phyloP scores from a whole-genome alignment of 352 stramenopile genomes.

The Globisporangium emineosum region DNA sequence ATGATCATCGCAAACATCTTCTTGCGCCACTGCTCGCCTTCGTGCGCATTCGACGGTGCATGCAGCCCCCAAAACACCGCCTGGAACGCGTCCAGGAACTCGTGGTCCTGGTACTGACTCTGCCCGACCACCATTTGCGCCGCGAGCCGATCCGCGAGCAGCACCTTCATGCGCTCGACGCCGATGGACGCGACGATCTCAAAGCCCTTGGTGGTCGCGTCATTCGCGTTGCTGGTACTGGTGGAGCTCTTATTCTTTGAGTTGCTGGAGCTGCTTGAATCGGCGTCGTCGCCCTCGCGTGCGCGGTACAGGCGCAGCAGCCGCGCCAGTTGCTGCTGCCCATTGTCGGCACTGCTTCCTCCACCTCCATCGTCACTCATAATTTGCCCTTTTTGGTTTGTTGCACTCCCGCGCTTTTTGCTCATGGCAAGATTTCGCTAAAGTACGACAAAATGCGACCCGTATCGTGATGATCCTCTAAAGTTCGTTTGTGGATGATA shows the following conservation, averaged over 20 bases:
- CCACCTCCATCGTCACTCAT: neutral
- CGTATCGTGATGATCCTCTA: conserved; percentile 9
- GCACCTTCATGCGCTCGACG: conserved; percentile 22
- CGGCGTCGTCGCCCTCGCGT: conserved; percentile 5
- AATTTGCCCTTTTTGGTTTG: conserved; percentile 11
- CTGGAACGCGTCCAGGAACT: conserved; percentile 30
- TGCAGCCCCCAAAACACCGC: conserved; percentile 38
- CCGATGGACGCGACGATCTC: conserved; percentile 19
- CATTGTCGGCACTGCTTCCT: neutral
- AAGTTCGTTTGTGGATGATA: too few species aligned
- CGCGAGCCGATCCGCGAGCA: conserved; percentile 23
- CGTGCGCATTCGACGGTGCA: conserved; percentile 7
- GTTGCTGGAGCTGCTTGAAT: neutral
- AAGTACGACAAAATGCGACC: neutral
- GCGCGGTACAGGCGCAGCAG: conserved; percentile 29
- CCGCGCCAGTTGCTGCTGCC: conserved; percentile 11
- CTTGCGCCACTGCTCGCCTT: conserved; percentile 26
- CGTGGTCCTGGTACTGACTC: conserved; percentile 29
- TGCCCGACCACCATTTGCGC: conserved; percentile 22
- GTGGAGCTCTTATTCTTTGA: neutral
- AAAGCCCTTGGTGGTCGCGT: conserved; percentile 12
- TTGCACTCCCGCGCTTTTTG: conserved; percentile 7
- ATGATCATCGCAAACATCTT: conserved; percentile 23
- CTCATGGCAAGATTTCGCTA: neutral
- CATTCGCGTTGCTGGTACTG: neutral